Conservation (phyloP, 2,329 filamentous ascomycete genomes). For the Reticulascus tulasneorum region DNA sequence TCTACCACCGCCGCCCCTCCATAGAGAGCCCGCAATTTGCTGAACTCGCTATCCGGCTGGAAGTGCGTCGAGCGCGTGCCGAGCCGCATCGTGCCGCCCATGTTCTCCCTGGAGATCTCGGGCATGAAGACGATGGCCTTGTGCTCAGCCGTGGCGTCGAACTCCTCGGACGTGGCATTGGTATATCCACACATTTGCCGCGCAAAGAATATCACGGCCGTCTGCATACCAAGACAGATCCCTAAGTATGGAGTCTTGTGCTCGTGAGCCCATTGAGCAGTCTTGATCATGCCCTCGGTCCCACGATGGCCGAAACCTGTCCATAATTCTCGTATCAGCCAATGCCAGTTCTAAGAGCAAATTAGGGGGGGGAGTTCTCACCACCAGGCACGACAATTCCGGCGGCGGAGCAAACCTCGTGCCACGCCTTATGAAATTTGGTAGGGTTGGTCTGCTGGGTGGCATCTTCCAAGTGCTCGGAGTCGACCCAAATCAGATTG, state of each 20-base stretch:
- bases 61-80: slow-evolving; percentile 72
- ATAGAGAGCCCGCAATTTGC: slow-evolving; percentile 71
- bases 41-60: slow-evolving; percentile 73
- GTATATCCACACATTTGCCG: slow-evolving; percentile 67
- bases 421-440: slow-evolving; percentile 83
- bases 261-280: slow-evolving; percentile 81
- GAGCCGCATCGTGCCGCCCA: slow-evolving; percentile 85
- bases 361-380: too few species aligned
- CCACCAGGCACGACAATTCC: slow-evolving; percentile 68
- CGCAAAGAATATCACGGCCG: slow-evolving; percentile 86
- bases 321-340: too few species aligned
- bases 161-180: slow-evolving; percentile 53
- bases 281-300: slow-evolving; percentile 84
- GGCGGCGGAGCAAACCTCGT: slow-evolving; percentile 65
- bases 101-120: slow-evolving; percentile 69
- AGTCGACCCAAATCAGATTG: slow-evolving; percentile 79
- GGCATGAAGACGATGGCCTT: slow-evolving; percentile 89
- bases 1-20: slow-evolving; percentile 50
- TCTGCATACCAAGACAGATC: slow-evolving; percentile 88
- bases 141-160: slow-evolving; percentile 53
- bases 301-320: slow-evolving; percentile 80
- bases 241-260: slow-evolving; percentile 80
- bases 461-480: slow-evolving; percentile 73
- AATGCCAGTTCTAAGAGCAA: too few species aligned
- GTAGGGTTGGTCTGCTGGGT: slow-evolving; percentile 60